These are phyloP conservation scores for Coniochaeta sp. DNA, from an alignment of 2,329 filamentous ascomycete species.

Conservation along the genomic window DNA sequence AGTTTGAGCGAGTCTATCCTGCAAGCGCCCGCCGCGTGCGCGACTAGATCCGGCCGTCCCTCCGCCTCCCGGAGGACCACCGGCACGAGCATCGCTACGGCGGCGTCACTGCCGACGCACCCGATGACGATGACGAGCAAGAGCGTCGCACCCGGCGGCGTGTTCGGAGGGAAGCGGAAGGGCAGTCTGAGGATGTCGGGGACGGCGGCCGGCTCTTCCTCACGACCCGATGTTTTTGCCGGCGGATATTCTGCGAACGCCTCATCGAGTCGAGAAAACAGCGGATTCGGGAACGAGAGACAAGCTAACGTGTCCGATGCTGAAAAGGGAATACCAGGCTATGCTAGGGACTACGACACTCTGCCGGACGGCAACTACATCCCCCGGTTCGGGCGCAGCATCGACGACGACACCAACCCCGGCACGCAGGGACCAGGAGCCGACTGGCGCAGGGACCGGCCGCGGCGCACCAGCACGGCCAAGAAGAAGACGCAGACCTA, in stretches of 20 bases:
- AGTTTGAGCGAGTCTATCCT: neutral
- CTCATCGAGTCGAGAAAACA: conserved; percentile 4
- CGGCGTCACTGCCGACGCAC: neutral
- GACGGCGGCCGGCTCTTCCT: neutral
- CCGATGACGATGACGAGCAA: neutral
- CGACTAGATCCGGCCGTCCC: conserved; percentile 5
- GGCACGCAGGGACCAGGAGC: neutral
- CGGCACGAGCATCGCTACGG: conserved; percentile 3
- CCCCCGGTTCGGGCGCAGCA: conserved; percentile 15
- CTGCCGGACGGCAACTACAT: conserved; percentile 22
- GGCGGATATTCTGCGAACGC: neutral
- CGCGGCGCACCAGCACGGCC: conserved; percentile 35
- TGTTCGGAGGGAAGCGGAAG: conserved; percentile 1
- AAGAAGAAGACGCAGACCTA: conserved; percentile 55
- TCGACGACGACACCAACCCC: neutral
- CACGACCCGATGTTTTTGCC: neutral
- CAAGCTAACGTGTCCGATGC: conserved; percentile 6
- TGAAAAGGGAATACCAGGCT: conserved; percentile 31
- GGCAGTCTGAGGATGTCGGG: neutral
- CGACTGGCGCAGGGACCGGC: conserved; percentile 26
- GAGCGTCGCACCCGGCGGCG: conserved; percentile 1
- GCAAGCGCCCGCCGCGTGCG: neutral
- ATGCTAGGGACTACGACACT: conserved; percentile 42
- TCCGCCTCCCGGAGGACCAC: conserved; percentile 17
- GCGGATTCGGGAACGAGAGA: neutral